Conservation (phyloP, 1,284 basidiomycete genomes). For the Malassezia brasiliensis region DNA sequence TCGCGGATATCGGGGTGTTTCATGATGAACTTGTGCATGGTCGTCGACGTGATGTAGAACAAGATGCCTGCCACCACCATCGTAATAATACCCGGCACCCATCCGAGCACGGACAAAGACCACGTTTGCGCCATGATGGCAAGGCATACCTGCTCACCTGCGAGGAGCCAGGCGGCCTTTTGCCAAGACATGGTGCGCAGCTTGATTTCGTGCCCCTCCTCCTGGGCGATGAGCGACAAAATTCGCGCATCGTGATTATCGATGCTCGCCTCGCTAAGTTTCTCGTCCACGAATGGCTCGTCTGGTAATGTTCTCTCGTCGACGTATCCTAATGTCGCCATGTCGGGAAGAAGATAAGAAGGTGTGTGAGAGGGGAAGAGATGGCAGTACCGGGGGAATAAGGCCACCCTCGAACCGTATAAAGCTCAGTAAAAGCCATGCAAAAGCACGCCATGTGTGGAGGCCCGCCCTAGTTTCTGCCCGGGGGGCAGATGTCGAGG, state of each 20-base stretch:
- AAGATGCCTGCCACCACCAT: conserved; percentile 32
- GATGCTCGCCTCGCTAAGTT: not conserved
- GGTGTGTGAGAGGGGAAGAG: no score
- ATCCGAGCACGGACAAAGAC: conserved; percentile 33
- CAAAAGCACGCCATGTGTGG: conserved; percentile 1
- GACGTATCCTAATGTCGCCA: not conserved
- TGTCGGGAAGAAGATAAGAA: not conserved
- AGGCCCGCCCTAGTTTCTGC: not conserved
- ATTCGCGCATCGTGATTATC: not conserved
- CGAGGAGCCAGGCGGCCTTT: conserved; percentile 28
- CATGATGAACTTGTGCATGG: conserved; percentile 57
- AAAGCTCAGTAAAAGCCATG: not conserved
- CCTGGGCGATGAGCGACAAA: not conserved
- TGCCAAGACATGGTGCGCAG: conserved; percentile 33
- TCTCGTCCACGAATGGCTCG: conserved; percentile 1
- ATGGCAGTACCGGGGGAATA: no score
- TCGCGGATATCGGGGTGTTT: conserved; percentile 55
- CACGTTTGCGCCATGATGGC: conserved; percentile 37
- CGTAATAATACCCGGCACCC: conserved; percentile 37
- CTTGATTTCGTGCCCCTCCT: conserved; percentile 3
- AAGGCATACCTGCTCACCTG: conserved; percentile 40
- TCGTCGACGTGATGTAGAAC: conserved; percentile 36
- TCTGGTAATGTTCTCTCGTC: not conserved
- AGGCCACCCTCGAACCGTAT: no score
- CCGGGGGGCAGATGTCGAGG: no score